Percentiles rank a stretch among this genome's conserved stretches.
Conservation (phyloP, 2,329 filamentous ascomycete genomes). For the Diaporthe ampelina region DNA sequence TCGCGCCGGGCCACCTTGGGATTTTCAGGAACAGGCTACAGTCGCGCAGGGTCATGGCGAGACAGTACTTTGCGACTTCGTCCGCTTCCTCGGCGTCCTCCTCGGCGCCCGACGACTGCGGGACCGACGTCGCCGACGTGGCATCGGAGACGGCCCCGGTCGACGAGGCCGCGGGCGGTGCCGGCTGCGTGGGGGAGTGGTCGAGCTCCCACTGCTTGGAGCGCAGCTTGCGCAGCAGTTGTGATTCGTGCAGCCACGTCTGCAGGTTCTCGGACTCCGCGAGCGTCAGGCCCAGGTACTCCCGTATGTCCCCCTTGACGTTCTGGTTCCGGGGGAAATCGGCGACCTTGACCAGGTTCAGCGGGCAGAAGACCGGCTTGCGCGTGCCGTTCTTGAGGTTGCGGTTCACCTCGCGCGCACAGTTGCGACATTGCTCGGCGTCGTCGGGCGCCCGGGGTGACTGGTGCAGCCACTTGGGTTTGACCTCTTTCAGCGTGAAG, state of each 20-base stretch:
- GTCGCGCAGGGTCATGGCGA: constrained; percentile 86
- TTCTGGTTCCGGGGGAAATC: constrained; percentile 43
- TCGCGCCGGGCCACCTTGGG: constrained; percentile 47
- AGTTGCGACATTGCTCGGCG: constrained; percentile 80
- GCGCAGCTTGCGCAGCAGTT: constrained; percentile 54
- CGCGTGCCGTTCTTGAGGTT: constrained; percentile 50
- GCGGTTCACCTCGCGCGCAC: constrained; percentile 66
- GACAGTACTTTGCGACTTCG: constrained; percentile 59
- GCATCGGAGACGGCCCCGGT: neutral
- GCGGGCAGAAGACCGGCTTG: constrained; percentile 66
- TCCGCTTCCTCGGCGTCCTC: constrained; percentile 53
- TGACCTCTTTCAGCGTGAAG: constrained; percentile 74
- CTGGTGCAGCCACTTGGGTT: constrained; percentile 87
- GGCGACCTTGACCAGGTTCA: constrained; percentile 66
- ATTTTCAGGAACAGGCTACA: constrained; percentile 82
- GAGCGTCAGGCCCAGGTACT: constrained; percentile 37
- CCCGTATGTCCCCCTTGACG: constrained; percentile 41
- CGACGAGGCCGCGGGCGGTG: constrained; percentile 47
- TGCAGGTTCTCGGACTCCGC: constrained; percentile 40
- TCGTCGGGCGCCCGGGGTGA: constrained; percentile 77
- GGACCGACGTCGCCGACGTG: constrained; percentile 41
- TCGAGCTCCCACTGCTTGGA: constrained; percentile 57
- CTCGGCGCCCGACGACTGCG: too few relatives aligned
- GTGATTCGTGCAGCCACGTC: constrained; percentile 53
- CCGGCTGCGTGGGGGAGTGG: constrained; percentile 52